These are phyloP conservation scores for Tylopilus vinaceipallidus DNA, from an alignment of 768 basidiomycete genomes.

Conservation along the genomic window DNA sequence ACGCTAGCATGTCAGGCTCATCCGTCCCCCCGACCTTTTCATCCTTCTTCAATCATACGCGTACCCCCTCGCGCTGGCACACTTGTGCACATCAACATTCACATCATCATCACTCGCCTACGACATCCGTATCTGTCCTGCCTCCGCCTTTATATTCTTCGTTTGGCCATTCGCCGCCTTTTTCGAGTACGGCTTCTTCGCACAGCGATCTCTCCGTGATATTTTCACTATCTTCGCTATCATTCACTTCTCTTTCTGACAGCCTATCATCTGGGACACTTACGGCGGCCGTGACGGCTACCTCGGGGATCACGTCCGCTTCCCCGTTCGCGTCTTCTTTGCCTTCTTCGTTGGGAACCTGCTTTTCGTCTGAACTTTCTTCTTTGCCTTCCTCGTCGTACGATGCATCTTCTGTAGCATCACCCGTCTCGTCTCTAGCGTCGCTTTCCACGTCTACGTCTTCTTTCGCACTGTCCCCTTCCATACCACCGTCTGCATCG, in stretches of 20 bases:
- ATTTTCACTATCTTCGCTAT: background rate
- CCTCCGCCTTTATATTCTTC: background rate
- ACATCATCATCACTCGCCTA: background rate
- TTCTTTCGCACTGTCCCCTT: background rate
- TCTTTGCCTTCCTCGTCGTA: too few species aligned
- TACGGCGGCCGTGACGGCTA: too few species aligned
- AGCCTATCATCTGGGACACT: too few species aligned
- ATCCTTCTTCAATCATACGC: conserved; percentile 1
- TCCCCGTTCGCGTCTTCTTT: too few species aligned
- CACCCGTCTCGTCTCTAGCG: too few species aligned
- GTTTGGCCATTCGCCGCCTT: background rate
- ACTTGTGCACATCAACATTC: background rate
- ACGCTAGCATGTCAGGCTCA: background rate
- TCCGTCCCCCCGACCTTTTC: background rate
- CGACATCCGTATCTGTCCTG: background rate
- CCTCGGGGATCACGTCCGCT: too few species aligned
- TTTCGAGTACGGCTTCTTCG: background rate
- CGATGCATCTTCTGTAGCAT: too few species aligned
- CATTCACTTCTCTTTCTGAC: too few species aligned
- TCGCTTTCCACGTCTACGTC: too few species aligned
- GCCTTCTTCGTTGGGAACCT: too few species aligned
- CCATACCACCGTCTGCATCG: too few species aligned
- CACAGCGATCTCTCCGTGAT: background rate
- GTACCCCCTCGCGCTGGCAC: background rate
- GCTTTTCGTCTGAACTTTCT: too few species aligned